phyloP scores from a whole-genome alignment of 768 basidiomycete genomes.

The Vararia minispora region DNA sequence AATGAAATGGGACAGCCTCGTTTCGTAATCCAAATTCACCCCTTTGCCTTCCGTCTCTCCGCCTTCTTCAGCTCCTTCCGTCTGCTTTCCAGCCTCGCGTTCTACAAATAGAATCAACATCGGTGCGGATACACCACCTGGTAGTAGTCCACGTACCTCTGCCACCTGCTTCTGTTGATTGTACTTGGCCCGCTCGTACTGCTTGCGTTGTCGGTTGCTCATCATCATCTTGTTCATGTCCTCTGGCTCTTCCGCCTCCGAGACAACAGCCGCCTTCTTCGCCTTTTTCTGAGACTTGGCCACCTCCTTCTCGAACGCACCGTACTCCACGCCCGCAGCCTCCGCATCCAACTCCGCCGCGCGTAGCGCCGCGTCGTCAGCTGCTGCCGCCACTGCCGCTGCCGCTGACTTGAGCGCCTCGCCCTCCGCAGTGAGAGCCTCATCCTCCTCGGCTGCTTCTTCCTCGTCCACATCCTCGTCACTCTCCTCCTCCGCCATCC shows the following conservation, averaged over 20 bases:
- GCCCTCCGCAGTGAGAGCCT: slow-evolving; percentile 16
- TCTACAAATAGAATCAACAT: slow-evolving; percentile 29
- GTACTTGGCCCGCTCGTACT: slow-evolving; percentile 91
- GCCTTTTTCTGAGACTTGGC: slow-evolving; percentile 41
- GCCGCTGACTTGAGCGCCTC: slow-evolving; percentile 23
- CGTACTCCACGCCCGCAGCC: slow-evolving; percentile 71
- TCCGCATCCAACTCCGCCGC: slow-evolving; percentile 91
- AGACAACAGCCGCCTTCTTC: slow-evolving; percentile 23
- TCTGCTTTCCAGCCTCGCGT: slow-evolving; percentile 47
- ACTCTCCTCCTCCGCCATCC: slow-evolving; percentile 23
- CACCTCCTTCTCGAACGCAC: slow-evolving; percentile 67
- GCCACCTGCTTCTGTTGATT: slow-evolving; percentile 62
- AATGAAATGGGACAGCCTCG: too few relatives aligned
- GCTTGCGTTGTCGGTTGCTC: slow-evolving; percentile 88
- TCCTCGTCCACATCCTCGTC: slow-evolving; percentile 22
- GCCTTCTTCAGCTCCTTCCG: slow-evolving; percentile 44
- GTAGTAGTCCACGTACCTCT: slow-evolving; percentile 48
- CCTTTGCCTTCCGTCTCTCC: slow-evolving; percentile 16
- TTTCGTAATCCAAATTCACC: slow-evolving; percentile 1
- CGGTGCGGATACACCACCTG: background rate
- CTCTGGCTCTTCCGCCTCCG: slow-evolving; percentile 34
- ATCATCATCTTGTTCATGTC: slow-evolving; percentile 98
- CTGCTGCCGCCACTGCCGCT: slow-evolving; percentile 27
- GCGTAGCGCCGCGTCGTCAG: slow-evolving; percentile 61
- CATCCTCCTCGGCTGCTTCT: slow-evolving; percentile 22